Evolutionary conservation across 192 early-diverging fungal species (phyloP), one percentile per base, ranked within the genome.

Genomic region (Linnemannia elongata): DNA sequence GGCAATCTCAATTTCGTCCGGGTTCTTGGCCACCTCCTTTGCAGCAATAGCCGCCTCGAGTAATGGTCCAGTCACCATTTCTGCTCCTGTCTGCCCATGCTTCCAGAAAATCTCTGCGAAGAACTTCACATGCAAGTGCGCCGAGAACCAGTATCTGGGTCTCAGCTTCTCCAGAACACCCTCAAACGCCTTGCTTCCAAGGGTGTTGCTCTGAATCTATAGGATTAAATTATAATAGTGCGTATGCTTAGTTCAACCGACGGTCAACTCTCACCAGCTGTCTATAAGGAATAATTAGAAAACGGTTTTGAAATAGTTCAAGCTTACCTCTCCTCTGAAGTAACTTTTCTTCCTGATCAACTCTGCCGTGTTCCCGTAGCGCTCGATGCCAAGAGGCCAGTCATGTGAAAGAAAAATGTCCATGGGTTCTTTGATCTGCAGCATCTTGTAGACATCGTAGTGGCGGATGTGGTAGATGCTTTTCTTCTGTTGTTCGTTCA

Each of bases 391-490:
- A 63, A 92, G 90, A 1, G 99, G 99, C 99, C 99, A 99, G 79
- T 99, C 99, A 83, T 99, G 99, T 8, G 97, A 97, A 1, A 99
- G 77, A 72, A 99, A 96, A 27, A 99, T 91, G 73, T 99, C 97
- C 54, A 99, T 71, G 0, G 96, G 96, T 36, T 91, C 72, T 17
- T 91, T 80, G 20, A 98, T 92, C 87, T 94, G 95, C 18, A 91
- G 76, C 78, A 99, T 79, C 81, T 96, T 95, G 75, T 92, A 92
- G 20, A 96, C 93, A 85, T 97, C 97, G 81, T 93, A 98, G 78
- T 95, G 89, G 36, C 98, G 89, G 8, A 96, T 92, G 91, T 99
- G 97, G 83, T 99, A 98, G 69, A 97, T 90, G 42, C 93, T 94
- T 39, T 94, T 88, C 9, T 92, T 88, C n/a, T 94, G 80, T 8